These are phyloP conservation scores for Glycine latifolia DNA, from an alignment of 306 rosid species.

Conservation along the genomic window DNA sequence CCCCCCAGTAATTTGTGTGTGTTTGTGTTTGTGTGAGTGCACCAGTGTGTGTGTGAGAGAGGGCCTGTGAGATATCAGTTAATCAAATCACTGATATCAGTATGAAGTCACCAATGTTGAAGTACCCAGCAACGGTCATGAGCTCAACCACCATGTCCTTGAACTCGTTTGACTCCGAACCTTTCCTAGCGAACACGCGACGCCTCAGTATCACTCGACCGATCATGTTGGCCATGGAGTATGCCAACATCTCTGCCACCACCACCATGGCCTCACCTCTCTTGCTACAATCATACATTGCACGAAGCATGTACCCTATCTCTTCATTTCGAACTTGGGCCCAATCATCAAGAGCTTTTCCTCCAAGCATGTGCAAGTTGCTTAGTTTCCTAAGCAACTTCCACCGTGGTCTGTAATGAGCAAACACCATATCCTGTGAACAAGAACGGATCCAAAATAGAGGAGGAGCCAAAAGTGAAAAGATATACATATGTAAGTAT, in stretches of 20 bases:
- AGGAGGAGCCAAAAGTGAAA: too few relatives aligned
- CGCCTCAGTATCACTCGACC: slow-evolving; percentile 45
- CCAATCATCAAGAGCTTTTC: slow-evolving; percentile 44
- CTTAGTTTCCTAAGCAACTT: slow-evolving; percentile 43
- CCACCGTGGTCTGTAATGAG: slow-evolving; percentile 36
- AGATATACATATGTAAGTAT: too few relatives aligned
- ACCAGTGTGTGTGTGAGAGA: too few relatives aligned
- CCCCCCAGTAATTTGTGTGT: too few relatives aligned
- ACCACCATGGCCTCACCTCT: slow-evolving; percentile 1
- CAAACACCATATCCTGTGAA: slow-evolving; percentile 40
- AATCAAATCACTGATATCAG: too few relatives aligned
- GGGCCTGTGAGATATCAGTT: too few relatives aligned
- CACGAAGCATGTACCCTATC: slow-evolving; percentile 35
- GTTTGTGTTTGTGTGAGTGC: too few relatives aligned
- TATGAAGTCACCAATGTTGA: slow-evolving; percentile 43
- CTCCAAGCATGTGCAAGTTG: slow-evolving; percentile 45
- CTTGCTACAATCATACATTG: slow-evolving; percentile 41
- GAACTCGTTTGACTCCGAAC: slow-evolving; percentile 38
- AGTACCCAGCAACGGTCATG: slow-evolving; percentile 39
- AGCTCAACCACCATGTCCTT: slow-evolving; percentile 51
- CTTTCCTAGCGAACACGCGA: slow-evolving; percentile 40
- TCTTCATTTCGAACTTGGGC: not conserved
- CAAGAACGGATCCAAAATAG: not conserved
- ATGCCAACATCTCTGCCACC: slow-evolving; percentile 36
- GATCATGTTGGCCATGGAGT: slow-evolving; percentile 44